Conservation (phyloP, 257 asterid species). For the Gentiana straminea region DNA sequence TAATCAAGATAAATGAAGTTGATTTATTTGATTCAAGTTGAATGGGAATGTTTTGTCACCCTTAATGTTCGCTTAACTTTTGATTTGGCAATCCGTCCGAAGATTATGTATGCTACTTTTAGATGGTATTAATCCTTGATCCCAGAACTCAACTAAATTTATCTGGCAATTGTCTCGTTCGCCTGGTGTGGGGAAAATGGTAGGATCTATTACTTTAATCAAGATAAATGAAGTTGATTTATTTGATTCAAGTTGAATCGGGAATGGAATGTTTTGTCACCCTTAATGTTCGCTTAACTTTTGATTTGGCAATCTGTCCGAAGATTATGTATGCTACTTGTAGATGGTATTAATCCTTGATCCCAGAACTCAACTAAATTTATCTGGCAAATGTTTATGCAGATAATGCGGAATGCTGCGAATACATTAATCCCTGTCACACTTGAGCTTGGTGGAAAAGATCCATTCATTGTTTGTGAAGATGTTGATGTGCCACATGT, state of each 20-base stretch:
- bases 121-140: background rate
- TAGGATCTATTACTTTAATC: slow-evolving; percentile 13
- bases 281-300: too few relatives aligned
- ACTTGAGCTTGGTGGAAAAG: slow-evolving; percentile 98
- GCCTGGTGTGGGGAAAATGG: slow-evolving; percentile 96
- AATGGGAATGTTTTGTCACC: too few relatives aligned
- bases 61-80: too few relatives aligned
- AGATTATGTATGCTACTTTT: background rate
- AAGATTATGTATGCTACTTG: background rate
- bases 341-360: background rate
- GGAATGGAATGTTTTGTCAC: too few relatives aligned
- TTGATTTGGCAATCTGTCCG: background rate
- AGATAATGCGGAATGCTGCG: slow-evolving; percentile 93
- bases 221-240: too few relatives aligned
- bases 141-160: background rate
- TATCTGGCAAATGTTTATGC: slow-evolving; percentile 16
- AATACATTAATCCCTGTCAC: slow-evolving; percentile 87
- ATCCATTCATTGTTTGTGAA: slow-evolving; percentile 94
- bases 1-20: too few relatives aligned
- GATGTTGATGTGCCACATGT: slow-evolving; percentile 88
- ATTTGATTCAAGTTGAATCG: too few relatives aligned
- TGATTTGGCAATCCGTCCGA: background rate
- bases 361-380: background rate
- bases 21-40: too few relatives aligned
- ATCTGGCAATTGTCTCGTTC: slow-evolving; percentile 21